phyloP scores from a whole-genome alignment of 495 filamentous ascomycete genomes.

The Cetradonia linearis region DNA sequence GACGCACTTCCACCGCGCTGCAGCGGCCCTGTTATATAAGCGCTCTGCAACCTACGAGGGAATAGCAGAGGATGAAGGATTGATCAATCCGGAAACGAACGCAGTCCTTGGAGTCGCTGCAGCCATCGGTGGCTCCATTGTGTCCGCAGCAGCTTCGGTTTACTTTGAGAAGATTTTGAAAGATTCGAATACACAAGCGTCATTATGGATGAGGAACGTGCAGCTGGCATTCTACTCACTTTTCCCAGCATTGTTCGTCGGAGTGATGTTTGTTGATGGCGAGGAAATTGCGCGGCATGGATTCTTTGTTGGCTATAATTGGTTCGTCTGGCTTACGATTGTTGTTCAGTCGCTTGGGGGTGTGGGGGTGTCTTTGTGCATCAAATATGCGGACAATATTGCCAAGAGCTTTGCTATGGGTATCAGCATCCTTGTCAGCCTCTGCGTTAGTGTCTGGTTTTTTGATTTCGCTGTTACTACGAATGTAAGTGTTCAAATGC shows the following conservation, averaged over 20 bases:
- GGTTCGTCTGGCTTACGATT: constrained; percentile 80
- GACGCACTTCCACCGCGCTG: constrained; percentile 35
- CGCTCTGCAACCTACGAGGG: constrained; percentile 96
- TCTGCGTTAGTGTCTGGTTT: constrained; percentile 70
- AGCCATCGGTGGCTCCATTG: constrained; percentile 61
- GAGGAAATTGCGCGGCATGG: constrained; percentile 70
- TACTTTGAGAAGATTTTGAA: constrained; percentile 95
- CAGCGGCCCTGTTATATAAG: constrained; percentile 41
- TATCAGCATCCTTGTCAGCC: constrained; percentile 77
- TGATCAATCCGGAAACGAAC: constrained; percentile 58
- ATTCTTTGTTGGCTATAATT: constrained; percentile 90
- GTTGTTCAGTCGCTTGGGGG: constrained; percentile 74
- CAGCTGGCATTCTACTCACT: constrained; percentile 88
- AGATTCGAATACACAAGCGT: constrained; percentile 56
- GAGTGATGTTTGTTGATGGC: constrained; percentile 79
- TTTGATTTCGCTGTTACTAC: constrained; percentile 67
- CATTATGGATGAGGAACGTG: constrained; percentile 87
- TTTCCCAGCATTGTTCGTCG: constrained; percentile 75
- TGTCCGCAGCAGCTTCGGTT: constrained; percentile 76
- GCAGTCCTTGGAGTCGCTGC: constrained; percentile 65
- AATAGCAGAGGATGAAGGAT: constrained; percentile 68
- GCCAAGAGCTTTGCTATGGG: constrained; percentile 87
- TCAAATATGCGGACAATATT: constrained; percentile 81
- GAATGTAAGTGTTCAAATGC: constrained; percentile 48
- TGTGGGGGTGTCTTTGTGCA: constrained; percentile 69